These are phyloP conservation scores for Pseudisothecium myosuroides DNA, from an alignment of 225 moss, liverwort and hornwort species.

Conservation along the genomic window DNA sequence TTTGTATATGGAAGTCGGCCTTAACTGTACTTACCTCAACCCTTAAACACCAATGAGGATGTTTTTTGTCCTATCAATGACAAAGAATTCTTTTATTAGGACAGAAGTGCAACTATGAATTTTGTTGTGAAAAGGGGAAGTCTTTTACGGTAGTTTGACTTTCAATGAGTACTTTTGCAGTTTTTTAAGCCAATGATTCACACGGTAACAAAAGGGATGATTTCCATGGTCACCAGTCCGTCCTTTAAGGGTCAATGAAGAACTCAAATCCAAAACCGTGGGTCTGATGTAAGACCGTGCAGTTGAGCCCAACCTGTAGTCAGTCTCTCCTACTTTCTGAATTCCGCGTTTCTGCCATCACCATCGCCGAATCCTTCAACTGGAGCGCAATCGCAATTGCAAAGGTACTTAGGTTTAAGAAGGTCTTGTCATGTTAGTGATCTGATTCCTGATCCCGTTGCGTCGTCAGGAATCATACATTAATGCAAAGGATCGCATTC, in stretches of 20 bases:
- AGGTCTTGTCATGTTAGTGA: background rate
- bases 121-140: no score
- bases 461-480: background rate
- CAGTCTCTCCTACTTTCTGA: background rate
- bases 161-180: no score
- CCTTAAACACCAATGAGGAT: no score
- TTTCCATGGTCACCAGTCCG: no score
- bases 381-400: background rate
- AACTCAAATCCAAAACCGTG: background rate
- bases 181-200: no score
- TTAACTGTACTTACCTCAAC: background rate
- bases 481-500: background rate
- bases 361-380: background rate
- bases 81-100: no score
- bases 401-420: background rate
- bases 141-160: no score
- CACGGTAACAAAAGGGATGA: no score
- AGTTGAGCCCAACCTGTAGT: no score
- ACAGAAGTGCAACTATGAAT: no score
- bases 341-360: background rate
- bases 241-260: no score
- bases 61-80: no score
- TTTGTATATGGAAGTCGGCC: accelerated
- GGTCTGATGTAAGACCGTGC: background rate
- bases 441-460: background rate